phyloP scores from a whole-genome alignment of 1,284 basidiomycete genomes.

The Leccinum glutinopallens region DNA sequence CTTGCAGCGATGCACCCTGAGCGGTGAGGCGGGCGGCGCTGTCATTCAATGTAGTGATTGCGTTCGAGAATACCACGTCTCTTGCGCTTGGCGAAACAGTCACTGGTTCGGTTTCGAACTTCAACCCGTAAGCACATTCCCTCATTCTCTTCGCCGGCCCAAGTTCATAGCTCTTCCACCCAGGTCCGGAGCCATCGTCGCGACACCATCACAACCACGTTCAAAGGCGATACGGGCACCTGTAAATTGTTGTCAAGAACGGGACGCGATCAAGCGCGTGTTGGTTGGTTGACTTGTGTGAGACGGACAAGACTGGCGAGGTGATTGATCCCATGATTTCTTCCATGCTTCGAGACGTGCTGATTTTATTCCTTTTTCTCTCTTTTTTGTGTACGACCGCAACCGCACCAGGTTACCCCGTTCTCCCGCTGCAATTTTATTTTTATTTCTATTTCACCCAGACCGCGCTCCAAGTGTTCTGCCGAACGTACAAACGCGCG shows the following conservation, averaged over 20 bases:
- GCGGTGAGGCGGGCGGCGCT: slow-evolving; percentile 70
- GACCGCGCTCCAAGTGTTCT: slow-evolving; percentile 88
- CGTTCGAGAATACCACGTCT: slow-evolving; percentile 77
- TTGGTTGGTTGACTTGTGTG: slow-evolving; percentile 85
- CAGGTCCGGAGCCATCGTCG: slow-evolving; percentile 77
- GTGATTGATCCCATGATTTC: slow-evolving; percentile 38
- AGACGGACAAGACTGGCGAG: slow-evolving; percentile 81
- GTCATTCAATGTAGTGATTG: slow-evolving; percentile 87
- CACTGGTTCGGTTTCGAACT: slow-evolving; percentile 92
- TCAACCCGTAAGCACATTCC: slow-evolving; percentile 59
- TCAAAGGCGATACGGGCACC: slow-evolving; percentile 86
- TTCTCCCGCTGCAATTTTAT: neutral
- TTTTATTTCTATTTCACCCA: slow-evolving; percentile 31
- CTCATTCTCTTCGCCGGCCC: neutral
- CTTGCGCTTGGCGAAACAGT: slow-evolving; percentile 86
- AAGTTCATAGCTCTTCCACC: slow-evolving; percentile 30
- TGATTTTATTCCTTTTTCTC: slow-evolving; percentile 5
- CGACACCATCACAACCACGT: slow-evolving; percentile 70
- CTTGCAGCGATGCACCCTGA: slow-evolving; percentile 62
- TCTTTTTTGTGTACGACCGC: too few relatives aligned
- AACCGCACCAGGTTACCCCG: too few relatives aligned
- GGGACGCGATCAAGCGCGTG: slow-evolving; percentile 65
- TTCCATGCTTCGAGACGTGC: neutral
- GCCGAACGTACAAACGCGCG: slow-evolving; percentile 81
- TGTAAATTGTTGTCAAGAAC: slow-evolving; percentile 81